Conservation (phyloP, 495 filamentous ascomycete species). For the Penicillium daleae region DNA sequence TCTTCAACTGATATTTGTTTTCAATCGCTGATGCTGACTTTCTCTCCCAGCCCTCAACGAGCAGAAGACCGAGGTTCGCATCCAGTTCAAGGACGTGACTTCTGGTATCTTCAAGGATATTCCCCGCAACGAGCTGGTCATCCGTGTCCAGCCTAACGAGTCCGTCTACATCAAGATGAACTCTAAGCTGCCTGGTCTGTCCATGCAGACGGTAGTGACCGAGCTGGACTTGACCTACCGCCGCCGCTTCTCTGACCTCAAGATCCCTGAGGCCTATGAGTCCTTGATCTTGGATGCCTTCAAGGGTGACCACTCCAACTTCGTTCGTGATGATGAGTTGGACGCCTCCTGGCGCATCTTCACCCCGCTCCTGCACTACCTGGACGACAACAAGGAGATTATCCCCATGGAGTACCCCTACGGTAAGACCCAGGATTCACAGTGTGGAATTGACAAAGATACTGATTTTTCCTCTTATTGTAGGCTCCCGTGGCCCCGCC, state of each 20-base stretch:
- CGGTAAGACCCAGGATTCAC: constrained; percentile 60
- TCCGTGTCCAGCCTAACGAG: constrained; percentile 99
- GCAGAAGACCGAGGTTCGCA: constrained; percentile 99
- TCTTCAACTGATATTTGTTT: neutral
- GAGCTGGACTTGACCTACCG: constrained; percentile 98
- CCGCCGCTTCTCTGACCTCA: constrained; percentile 96
- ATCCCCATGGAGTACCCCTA: constrained; percentile 99
- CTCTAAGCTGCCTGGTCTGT: constrained; percentile 96
- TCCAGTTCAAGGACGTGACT: constrained; percentile 99
- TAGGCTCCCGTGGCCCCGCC: constrained; percentile 93
- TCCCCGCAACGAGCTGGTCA: constrained; percentile 97
- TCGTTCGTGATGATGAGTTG: constrained; percentile 97
- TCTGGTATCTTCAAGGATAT: constrained; percentile 99
- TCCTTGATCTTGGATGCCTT: constrained; percentile 95
- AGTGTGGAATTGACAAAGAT: neutral
- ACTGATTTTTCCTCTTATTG: neutral
- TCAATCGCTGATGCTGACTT: constrained; percentile 15
- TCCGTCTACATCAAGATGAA: constrained; percentile 99
- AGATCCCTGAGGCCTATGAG: constrained; percentile 99
- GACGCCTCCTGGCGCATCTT: constrained; percentile 99
- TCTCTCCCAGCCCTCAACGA: constrained; percentile 78
- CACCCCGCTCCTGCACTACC: constrained; percentile 93
- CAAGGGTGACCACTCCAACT: constrained; percentile 99
- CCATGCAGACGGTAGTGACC: constrained; percentile 99
- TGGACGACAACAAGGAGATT: constrained; percentile 98